Evolutionary conservation across 225 moss, liverwort and hornwort species (phyloP).

Genomic region (Polytrichum commune): DNA sequence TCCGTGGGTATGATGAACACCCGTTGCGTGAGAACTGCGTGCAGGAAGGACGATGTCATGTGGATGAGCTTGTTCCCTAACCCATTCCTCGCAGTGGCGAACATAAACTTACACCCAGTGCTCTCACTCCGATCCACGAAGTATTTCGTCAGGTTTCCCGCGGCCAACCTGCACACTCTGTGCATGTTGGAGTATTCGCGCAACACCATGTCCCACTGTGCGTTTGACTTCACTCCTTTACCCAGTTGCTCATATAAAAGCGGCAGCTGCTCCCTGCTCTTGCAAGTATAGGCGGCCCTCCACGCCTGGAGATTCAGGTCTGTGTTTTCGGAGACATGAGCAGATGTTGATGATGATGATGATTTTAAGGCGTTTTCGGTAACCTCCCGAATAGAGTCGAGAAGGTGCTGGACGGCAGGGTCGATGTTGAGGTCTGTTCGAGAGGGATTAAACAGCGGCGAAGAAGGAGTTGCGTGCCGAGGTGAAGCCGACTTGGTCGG

Average conservation of each 20-base stretch:
- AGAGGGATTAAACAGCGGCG: neutral
- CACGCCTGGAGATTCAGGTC: neutral
- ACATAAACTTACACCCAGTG: conserved; percentile 47
- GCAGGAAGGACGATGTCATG: conserved; percentile 31
- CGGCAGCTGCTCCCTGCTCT: neutral
- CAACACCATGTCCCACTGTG: conserved; percentile 41
- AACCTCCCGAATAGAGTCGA: neutral
- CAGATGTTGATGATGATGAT: neutral
- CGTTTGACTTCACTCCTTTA: conserved; percentile 8
- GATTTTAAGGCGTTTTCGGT: neutral
- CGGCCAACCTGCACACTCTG: conserved; percentile 29
- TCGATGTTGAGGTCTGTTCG: neutral
- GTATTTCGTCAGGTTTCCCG: conserved; percentile 30
- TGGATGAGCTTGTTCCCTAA: conserved; percentile 52
- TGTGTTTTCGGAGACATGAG: neutral
- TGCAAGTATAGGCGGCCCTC: neutral
- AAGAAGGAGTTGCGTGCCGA: too few relatives aligned
- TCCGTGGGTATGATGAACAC: conserved; percentile 39
- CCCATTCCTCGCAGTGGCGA: conserved; percentile 28
- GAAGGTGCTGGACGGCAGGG: neutral
- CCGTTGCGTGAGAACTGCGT: conserved; percentile 49
- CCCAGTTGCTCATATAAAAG: neutral
- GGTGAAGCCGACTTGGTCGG: too few relatives aligned
- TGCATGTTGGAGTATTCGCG: conserved; percentile 46
- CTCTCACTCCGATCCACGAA: conserved; percentile 12